Evolutionary conservation across 257 asterid genomes (phyloP), one percentile per base, ranked within the genome.

Genomic region (Nicotiana sylvestris): DNA sequence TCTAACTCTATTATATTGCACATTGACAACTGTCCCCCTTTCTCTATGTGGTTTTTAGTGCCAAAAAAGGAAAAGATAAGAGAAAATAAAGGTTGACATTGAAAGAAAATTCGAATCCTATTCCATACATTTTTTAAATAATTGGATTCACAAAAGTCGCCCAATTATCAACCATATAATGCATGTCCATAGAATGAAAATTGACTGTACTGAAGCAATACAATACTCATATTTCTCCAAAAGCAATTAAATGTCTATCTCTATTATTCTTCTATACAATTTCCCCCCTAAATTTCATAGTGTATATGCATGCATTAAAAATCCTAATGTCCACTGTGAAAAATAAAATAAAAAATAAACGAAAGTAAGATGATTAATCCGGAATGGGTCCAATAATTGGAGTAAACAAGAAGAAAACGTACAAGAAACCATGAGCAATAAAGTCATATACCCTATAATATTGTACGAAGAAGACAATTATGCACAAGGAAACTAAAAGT

Each of bases 351-450:
- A 1, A 74, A 46, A 72, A 46, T 72, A n/a, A 46, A 43, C 15
- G 15, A 25, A 72, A 27, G 39, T 13, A 49, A 25, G 62, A 74
- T 7, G 61, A 46, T 6, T 72, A n/a, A 74, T 43, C 25, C 3
- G 12, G 35, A 43, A 72, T 13, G 21, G 18, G 21, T 51, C 15
- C 39, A 49, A 49, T 27, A 49, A 74, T 74, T 15, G 27, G 27
- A 49, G 39, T 25, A 46, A 74, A 51, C 15, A 27, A 74, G 80
- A 49, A 74, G 80, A 27, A 49, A 74, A 4, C 62, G 43, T 74
- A 74, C 43, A 74, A 74, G 80, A 46, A 74, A 74, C 80, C 43
- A 25, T 35, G 80, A 74, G 43, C 62, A 74, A 27, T 12, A 74
- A 74, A 74, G 80, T 74, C 62, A 72, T 12, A 72, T 4, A 70